Evolutionary conservation across 2,329 filamentous ascomycete genomes (phyloP).

Genomic region (Exophiala sp.): DNA sequence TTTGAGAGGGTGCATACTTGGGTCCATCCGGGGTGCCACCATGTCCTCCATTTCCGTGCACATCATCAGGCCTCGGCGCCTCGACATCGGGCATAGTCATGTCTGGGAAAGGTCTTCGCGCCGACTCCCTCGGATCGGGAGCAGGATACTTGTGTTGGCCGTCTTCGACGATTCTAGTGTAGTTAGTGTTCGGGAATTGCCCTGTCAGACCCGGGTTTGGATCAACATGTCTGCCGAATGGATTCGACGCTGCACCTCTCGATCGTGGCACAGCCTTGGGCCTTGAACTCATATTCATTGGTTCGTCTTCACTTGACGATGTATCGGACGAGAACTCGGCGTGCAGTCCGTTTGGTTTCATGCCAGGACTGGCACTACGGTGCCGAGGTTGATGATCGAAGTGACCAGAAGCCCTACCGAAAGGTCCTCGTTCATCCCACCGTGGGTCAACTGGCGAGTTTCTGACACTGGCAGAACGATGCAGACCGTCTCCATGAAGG

Average conservation of each 20-base stretch:
- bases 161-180: conserved; percentile 25
- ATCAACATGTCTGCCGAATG: conserved; percentile 6
- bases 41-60: conserved; percentile 6
- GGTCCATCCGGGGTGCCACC: conserved; percentile 16
- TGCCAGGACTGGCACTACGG: conserved; percentile 42
- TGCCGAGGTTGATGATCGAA: conserved; percentile 35
- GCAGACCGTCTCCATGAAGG: conserved; percentile 47
- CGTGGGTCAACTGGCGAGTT: conserved; percentile 41
- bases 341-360: conserved; percentile 24
- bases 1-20: conserved; percentile 22
- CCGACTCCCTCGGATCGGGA: conserved; percentile 22
- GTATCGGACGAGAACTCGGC: conserved; percentile 22
- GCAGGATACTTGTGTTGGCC: conserved; percentile 25
- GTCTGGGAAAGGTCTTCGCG: conserved; percentile 21
- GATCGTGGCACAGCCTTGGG: conserved; percentile 34
- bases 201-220: conserved; percentile 21
- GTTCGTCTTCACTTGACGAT: conserved; percentile 30
- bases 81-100: conserved; percentile 17
- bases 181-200: conserved; percentile 27
- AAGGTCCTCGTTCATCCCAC: conserved; percentile 28
- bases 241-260: conserved; percentile 6
- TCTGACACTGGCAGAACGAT: conserved; percentile 50
- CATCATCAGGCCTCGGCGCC: conserved; percentile 2
- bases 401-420: conserved; percentile 35
- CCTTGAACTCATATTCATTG: conserved; percentile 27